A percentile compares a stretch with the other conserved stretches of the same genome.
Conservation (phyloP, 441 rosid species). For the Populus hybrid region DNA sequence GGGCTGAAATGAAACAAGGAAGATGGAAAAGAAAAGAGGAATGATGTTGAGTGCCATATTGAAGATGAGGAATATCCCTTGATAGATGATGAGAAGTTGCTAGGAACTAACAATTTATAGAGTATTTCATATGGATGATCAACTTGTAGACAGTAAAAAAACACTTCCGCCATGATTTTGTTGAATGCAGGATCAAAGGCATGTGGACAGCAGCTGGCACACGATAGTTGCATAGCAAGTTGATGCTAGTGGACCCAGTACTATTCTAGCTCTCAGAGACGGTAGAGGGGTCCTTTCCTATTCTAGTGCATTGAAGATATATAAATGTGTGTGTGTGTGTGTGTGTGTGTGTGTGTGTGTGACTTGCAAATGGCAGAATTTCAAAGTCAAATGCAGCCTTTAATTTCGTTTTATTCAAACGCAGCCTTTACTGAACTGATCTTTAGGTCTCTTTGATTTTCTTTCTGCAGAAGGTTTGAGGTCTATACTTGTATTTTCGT, state of each 20-base stretch:
- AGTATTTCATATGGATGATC: neutral
- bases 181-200: neutral
- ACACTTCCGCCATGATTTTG: neutral
- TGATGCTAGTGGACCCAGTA: neutral
- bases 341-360: too few relatives aligned
- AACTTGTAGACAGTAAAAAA: neutral
- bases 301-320: neutral
- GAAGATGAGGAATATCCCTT: neutral
- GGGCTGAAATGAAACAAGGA: conserved; percentile 13
- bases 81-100: neutral
- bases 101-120: neutral
- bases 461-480: too few relatives aligned
- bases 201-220: neutral
- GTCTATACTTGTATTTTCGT: too few relatives aligned
- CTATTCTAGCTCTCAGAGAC: too few relatives aligned
- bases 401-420: too few relatives aligned
- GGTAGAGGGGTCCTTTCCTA: too few relatives aligned
- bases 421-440: too few relatives aligned
- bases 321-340: too few relatives aligned
- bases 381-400: too few relatives aligned
- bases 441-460: too few relatives aligned
- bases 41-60: conserved; percentile 22
- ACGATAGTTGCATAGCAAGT: neutral
- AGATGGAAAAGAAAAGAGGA: neutral
- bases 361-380: neutral